A percentile compares a stretch with the other conserved stretches of the same genome.
Evolutionary conservation across 1,284 basidiomycete species (phyloP).

Genomic region (Malassezia restricta): DNA sequence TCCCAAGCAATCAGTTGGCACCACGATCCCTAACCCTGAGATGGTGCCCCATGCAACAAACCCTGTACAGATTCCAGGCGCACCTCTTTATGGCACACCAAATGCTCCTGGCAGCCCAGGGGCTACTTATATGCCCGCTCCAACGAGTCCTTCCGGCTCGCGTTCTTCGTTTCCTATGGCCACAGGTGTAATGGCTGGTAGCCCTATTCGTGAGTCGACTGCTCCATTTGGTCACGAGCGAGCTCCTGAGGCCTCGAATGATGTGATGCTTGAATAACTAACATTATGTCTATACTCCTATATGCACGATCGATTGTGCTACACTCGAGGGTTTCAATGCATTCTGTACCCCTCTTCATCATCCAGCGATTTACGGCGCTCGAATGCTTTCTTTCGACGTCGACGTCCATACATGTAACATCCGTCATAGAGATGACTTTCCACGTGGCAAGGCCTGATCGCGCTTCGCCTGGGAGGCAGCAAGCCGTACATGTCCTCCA

Average conservation of each 20-base stretch:
- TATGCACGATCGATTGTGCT: too few species aligned
- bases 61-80: constrained; percentile 5
- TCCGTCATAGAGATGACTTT: too few species aligned
- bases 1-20: constrained; percentile 74
- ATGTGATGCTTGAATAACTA: neutral
- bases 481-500: neutral
- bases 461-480: too few species aligned
- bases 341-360: neutral
- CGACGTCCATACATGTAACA: too few species aligned
- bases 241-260: neutral
- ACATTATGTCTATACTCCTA: too few species aligned
- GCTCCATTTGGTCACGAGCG: constrained; percentile 10
- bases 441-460: too few species aligned
- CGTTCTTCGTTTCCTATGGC: constrained; percentile 13
- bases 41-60: constrained; percentile 46
- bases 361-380: too few species aligned
- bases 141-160: constrained; percentile 1
- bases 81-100: constrained; percentile 1
- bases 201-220: constrained; percentile 10
- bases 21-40: constrained; percentile 85
- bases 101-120: neutral
- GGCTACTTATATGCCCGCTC: constrained; percentile 11
- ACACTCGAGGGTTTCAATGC: too few species aligned
- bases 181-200: constrained; percentile 1
- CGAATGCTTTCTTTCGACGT: too few species aligned